Evolutionary conservation across 805 yeast genomes (phyloP), one percentile per base, ranked within the genome.

Genomic region (Monosporozyma unispora): DNA sequence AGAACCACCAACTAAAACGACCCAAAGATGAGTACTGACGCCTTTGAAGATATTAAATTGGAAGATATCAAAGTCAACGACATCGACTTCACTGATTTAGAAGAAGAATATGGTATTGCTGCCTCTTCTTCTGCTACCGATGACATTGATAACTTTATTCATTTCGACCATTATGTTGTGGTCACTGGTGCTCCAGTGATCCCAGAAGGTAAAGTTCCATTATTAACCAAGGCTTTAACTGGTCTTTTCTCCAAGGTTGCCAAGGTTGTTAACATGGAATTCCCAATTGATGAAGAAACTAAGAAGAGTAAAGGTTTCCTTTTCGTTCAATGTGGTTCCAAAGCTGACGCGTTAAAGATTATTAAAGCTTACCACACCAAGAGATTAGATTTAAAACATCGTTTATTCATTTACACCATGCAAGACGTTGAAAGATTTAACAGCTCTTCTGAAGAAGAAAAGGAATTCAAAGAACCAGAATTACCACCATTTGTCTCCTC

Each of bases 161-260:
- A 81, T 46, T 75, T 86, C 50, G 96, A 87, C 61, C 79, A 79
- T 61, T 89, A 80, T 63, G 80, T 91, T 50, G 86, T 91, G 28
- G 84, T 88, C 47, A 97, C 89, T 66, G 99, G 99, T 45, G 90
- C 96, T 10, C 99, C 99, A 57, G 75, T 88, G 53, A 96, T 96
- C 23, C 96, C 97, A 51, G 95, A 84, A 64, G 67, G 87, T 48
- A 93, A 93, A 70, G 86, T 82, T 47, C 86, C 88, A 49, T 80
- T 86, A 51, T 77, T 93, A 64, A 78, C 82, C 57, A 90, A 87
- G 68, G 97, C 95, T 43, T 77, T 93, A 62, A 79, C 77, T 58
- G 91, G 90, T 72, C 76, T 88, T 48, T 83, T 93, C 63, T 71
- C 80, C 45, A 77, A 79, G 55, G 89, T 80, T 44, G 98, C 96